Evolutionary conservation across 2,329 filamentous ascomycete species (phyloP).

Genomic region (Penicillium sp.): DNA sequence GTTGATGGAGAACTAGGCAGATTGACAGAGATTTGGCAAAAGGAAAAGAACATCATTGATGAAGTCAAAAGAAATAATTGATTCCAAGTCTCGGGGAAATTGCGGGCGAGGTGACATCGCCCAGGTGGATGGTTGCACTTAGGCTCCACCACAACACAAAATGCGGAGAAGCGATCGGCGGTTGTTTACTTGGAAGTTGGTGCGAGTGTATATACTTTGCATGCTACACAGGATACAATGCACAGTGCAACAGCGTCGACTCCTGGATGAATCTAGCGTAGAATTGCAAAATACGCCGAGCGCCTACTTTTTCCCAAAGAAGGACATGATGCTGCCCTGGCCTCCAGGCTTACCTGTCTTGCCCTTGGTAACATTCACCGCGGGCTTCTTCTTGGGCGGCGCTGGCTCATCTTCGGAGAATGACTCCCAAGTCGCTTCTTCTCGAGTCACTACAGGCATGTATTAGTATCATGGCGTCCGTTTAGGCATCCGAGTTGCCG

Average conservation of each 20-base stretch:
- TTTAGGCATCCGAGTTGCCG: not conserved
- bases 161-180: slow-evolving; percentile 26
- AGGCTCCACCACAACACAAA: slow-evolving; percentile 16
- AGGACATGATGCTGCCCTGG: slow-evolving; percentile 82
- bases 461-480: slow-evolving; percentile 3
- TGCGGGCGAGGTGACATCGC: slow-evolving; percentile 23
- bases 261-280: not conserved
- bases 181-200: slow-evolving; percentile 8
- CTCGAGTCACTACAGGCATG: slow-evolving; percentile 70
- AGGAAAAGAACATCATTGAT: no score
- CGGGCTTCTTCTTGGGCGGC: slow-evolving; percentile 49
- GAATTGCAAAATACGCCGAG: not conserved
- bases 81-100: slow-evolving; percentile 12
- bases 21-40: no score
- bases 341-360: slow-evolving; percentile 61
- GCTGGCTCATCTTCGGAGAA: slow-evolving; percentile 85
- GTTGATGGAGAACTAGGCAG: no score
- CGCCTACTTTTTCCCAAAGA: slow-evolving; percentile 77
- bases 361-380: slow-evolving; percentile 50
- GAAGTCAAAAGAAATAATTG: no score
- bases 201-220: not conserved
- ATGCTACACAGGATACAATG: not conserved
- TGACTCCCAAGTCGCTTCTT: slow-evolving; percentile 84
- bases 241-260: not conserved
- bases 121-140: slow-evolving; percentile 10